Percentiles rank a stretch among this genome's conserved stretches.
phyloP scores from a whole-genome alignment of 2,329 filamentous ascomycete species.

The Pyricularia grisea region DNA sequence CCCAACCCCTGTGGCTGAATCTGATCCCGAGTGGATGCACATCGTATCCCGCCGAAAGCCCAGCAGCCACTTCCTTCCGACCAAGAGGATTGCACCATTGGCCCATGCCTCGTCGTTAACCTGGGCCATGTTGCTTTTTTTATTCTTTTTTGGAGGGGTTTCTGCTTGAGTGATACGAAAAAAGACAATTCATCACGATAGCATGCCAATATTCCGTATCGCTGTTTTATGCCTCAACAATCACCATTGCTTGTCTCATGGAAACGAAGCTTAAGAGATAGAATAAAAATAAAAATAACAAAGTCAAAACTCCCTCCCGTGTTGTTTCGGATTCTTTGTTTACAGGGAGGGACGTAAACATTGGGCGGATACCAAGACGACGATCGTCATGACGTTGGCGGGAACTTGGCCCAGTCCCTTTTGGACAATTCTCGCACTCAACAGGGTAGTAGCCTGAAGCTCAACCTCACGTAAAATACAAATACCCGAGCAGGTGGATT shows the following conservation, averaged over 20 bases:
- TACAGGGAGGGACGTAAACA: not conserved
- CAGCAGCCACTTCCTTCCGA: not conserved
- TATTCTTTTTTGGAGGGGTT: not conserved
- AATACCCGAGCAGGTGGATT: not conserved
- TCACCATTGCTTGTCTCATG: not conserved
- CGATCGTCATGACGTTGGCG: not conserved
- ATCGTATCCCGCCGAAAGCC: not conserved
- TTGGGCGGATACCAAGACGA: not conserved
- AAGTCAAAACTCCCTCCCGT: not conserved
- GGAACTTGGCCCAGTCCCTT: not conserved
- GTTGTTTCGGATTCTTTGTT: not conserved
- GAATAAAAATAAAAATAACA: too few relatives aligned
- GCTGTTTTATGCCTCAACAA: not conserved
- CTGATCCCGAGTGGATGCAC: not conserved
- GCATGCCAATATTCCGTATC: not conserved
- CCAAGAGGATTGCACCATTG: not conserved
- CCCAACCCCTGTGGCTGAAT: not conserved
- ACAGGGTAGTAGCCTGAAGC: not conserved
- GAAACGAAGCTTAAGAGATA: too few relatives aligned
- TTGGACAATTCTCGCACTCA: not conserved
- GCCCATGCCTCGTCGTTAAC: not conserved
- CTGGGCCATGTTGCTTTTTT: not conserved
- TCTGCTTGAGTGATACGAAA: not conserved
- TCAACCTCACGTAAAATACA: not conserved
- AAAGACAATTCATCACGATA: not conserved